A percentile compares a stretch with the other conserved stretches of the same genome.
These are phyloP conservation scores for Pseudocercospora vitis DNA, from an alignment of 2,329 filamentous ascomycete genomes.

Conservation along the genomic window DNA sequence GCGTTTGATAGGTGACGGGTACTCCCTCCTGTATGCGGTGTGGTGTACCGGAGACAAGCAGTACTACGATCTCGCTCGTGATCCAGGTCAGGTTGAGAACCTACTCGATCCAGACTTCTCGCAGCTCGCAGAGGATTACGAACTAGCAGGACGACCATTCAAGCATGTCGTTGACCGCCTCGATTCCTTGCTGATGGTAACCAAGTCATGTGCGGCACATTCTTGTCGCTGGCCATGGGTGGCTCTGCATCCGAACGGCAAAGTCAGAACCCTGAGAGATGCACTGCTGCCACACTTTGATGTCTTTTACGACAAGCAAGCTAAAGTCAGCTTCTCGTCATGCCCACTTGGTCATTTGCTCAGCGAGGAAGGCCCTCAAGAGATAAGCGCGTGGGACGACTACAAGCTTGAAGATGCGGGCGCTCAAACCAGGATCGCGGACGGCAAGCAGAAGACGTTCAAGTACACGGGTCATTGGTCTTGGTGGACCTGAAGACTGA, in stretches of 20 bases:
- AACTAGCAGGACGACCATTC: slow-evolving; percentile 24
- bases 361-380: slow-evolving; percentile 54
- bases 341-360: slow-evolving; percentile 60
- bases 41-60: slow-evolving; percentile 70
- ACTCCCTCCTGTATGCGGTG: slow-evolving; percentile 65
- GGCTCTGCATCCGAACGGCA: slow-evolving; percentile 34
- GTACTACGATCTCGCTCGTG: slow-evolving; percentile 54
- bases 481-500: slow-evolving; percentile 22
- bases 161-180: slow-evolving; percentile 30
- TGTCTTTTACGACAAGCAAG: slow-evolving; percentile 35
- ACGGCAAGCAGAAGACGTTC: slow-evolving; percentile 18
- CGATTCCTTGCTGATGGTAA: slow-evolving; percentile 37
- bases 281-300: slow-evolving; percentile 34
- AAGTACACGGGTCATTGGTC: slow-evolving; percentile 20
- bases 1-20: slow-evolving; percentile 38
- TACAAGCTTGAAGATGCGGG: neutral
- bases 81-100: slow-evolving; percentile 31
- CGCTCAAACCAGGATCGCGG: neutral
- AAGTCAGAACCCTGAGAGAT: slow-evolving; percentile 30
- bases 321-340: slow-evolving; percentile 53
- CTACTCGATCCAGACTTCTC: slow-evolving; percentile 18
- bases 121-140: slow-evolving; percentile 19
- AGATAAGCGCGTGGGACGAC: slow-evolving; percentile 26
- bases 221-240: slow-evolving; percentile 37
- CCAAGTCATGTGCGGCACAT: slow-evolving; percentile 37